These are phyloP conservation scores for Trichophyton schoenleinii DNA, from an alignment of 2,329 filamentous ascomycete genomes.

Conservation along the genomic window DNA sequence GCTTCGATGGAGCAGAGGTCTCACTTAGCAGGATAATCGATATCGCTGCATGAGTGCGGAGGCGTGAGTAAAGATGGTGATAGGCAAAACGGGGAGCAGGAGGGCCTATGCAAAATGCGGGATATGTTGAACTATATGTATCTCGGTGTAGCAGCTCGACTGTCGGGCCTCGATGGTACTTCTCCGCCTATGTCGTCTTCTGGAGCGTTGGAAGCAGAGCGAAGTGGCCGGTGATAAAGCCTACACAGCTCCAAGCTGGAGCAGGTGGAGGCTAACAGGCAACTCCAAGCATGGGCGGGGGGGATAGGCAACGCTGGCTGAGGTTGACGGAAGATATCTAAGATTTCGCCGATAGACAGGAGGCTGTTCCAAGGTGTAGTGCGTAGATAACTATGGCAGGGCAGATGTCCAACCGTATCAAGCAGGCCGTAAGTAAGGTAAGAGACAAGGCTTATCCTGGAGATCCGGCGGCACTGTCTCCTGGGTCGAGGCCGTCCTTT, in stretches of 20 bases:
- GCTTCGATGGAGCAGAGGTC: conserved; percentile 24
- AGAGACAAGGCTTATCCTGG: not conserved
- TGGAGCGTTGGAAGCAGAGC: conserved; percentile 16
- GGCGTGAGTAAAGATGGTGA: not conserved
- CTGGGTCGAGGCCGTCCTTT: not conserved
- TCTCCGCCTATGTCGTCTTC: no score
- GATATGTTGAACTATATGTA: not conserved
- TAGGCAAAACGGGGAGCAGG: not conserved
- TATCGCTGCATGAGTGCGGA: conserved; percentile 31
- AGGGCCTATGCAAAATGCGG: not conserved
- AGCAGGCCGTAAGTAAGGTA: not conserved
- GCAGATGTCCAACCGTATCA: not conserved
- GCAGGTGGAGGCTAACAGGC: conserved; percentile 17
- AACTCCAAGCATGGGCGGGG: conserved; percentile 16
- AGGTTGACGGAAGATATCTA: not conserved
- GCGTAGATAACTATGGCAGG: not conserved
- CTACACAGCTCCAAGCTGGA: conserved; percentile 20
- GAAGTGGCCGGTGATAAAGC: conserved; percentile 17
- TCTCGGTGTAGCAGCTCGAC: not conserved
- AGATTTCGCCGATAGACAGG: not conserved
- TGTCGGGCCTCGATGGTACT: not conserved
- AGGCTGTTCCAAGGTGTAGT: not conserved
- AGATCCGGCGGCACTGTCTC: not conserved
- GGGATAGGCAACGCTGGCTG: not conserved
- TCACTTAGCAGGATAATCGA: conserved; percentile 23